Percentiles rank a stretch among this genome's conserved stretches.
Conservation (phyloP, 768 basidiomycete genomes). For the Boletus bicolor region DNA sequence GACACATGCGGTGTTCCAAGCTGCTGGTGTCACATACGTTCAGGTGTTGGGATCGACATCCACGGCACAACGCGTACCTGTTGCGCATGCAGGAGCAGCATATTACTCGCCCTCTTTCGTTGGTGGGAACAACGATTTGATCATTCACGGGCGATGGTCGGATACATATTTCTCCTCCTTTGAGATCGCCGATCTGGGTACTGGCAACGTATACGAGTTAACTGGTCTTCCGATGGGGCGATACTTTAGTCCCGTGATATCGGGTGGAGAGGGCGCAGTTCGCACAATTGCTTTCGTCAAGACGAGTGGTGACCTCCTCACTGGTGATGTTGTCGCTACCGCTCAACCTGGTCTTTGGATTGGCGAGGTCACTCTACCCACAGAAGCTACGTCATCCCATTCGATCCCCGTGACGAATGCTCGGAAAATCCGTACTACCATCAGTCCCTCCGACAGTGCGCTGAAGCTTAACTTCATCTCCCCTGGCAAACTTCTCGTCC, state of each 20-base stretch:
- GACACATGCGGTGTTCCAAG: conserved; percentile 57
- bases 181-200: conserved; percentile 56
- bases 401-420: conserved; percentile 45
- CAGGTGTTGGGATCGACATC: conserved; percentile 27
- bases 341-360: conserved; percentile 62
- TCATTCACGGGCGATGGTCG: conserved; percentile 70
- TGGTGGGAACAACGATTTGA: conserved; percentile 37
- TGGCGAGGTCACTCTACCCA: conserved; percentile 54
- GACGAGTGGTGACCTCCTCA: conserved; percentile 54
- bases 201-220: conserved; percentile 45
- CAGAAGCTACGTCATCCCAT: conserved; percentile 16
- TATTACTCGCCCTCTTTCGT: conserved; percentile 69
- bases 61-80: conserved; percentile 42
- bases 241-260: conserved; percentile 59
- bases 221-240: conserved; percentile 60
- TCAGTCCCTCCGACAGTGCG: conserved; percentile 38
- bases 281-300: conserved; percentile 64
- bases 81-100: conserved; percentile 42
- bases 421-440: conserved; percentile 49
- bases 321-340: conserved; percentile 64
- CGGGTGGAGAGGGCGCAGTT: conserved; percentile 36
- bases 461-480: conserved; percentile 57
- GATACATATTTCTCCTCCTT: conserved; percentile 58
- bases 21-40: conserved; percentile 45
- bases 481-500: conserved; percentile 56